Base-by-base conservation (phyloP, 768 basidiomycete genomes). In the Scleroderma citrinum region DNA sequence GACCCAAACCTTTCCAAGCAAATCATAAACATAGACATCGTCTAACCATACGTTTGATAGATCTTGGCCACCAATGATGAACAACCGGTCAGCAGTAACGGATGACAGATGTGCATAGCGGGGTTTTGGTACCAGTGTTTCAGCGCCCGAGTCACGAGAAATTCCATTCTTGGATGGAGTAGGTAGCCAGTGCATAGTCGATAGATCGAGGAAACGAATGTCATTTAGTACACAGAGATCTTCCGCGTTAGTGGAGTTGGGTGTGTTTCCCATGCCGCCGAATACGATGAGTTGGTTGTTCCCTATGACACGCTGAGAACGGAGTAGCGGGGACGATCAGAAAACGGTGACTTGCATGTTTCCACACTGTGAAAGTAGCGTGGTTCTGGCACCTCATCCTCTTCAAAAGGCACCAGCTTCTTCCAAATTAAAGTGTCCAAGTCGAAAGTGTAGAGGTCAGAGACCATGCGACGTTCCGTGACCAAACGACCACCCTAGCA, bases 351-450 rank as follows among this genome's bases (percentile, higher is more conserved):
- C 80, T 59, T 64, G 84, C 88, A 95, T 49, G 83, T 69, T 68
- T 96, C 92, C 12, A 90, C 80, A 53, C 87, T 91, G 69, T 99
- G 96, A 63, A 99, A 99, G 65, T 99, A 99, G 36, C 96, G 82
- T 21, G 92, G 79, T 41, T 80, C 75, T 0, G 95, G 93, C 10
- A 83, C 70, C 43, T 83, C 76, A 57, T 88, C 86, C 48, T 84
- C 85, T 2, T 76, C 71, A 46, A 71, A 73, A 16, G 79, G 73
- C 2, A 70, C 67, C 8, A 93, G 62, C 61, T 75, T 82, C 57
- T 85, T 78, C 96, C 96, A 99, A 11, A 72, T 68, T 60, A 87
- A 85, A 2, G 84, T 82, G 47, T 82, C 74, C 55, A 97, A 72
- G 71, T 97, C 87, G 64, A 98, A 92, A 34, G 82, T 74, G 70